Base-by-base conservation (phyloP, 305 asterid species). In the Fraxinus latifolia region DNA sequence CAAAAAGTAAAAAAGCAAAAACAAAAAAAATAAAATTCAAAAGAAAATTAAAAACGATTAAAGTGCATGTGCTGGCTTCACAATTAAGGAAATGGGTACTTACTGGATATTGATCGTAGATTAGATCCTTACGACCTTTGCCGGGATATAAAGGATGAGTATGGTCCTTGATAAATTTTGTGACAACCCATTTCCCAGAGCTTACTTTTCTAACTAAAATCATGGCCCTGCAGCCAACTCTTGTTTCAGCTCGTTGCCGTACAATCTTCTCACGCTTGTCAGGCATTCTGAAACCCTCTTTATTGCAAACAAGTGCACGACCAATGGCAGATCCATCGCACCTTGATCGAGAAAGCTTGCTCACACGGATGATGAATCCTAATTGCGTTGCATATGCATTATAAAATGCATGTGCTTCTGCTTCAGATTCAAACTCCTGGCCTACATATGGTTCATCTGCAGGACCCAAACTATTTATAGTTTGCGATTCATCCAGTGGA, bases 141-240 rank as follows among this genome's bases (percentile, higher is more conserved):
- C 98, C 99, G 14, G 98, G 99, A 84, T 92, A 86, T 17, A 96
- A 84, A 9, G 96, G 89, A 89, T 96, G 99, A 21, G 94, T 89
- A 60, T 96, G 99, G 83, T 96, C 99, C 90, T 90, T 94, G 6
- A 92, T 93, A 77, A 92, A 94, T 84, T 96, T 96, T 1, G 99
- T 93, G 47, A 96, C 93, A 11, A 85, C 89, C 99, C 99, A 96
- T 86, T 90, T 92, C 14, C 97, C 97, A 4, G 96, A 91, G 84
- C 85, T 87, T 14, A 91, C 82, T 90, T 94, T 96, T 82, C 98
- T 91, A 78, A 96, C 97, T 81, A 96, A 90, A 87, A 96, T 83
- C 99, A 96, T 96, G 21, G 97, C 97, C 86, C 97, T 89, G 89
- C 99, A 96, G 67, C 99, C 99, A 78, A 96, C 99, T 87, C 99